These are phyloP conservation scores for Plenodomus tracheiphilus DNA, from an alignment of 2,329 filamentous ascomycete species.

Conservation along the genomic window DNA sequence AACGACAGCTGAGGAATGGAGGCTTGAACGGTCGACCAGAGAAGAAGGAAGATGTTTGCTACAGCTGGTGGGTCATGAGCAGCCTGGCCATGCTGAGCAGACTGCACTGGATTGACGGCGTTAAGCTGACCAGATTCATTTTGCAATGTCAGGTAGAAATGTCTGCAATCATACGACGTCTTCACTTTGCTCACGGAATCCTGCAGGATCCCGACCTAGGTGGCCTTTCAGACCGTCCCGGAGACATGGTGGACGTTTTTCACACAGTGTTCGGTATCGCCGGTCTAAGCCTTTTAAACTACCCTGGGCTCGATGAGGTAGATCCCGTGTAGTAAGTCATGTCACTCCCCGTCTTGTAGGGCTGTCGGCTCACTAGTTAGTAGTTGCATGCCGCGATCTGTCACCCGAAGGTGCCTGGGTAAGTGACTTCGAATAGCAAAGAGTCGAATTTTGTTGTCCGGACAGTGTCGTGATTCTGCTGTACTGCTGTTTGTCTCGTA, in stretches of 20 bases:
- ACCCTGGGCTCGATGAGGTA: slow-evolving; percentile 75
- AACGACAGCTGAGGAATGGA: slow-evolving; percentile 83
- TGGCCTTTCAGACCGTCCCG: slow-evolving; percentile 86
- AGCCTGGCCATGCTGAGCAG: slow-evolving; percentile 87
- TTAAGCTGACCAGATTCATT: slow-evolving; percentile 80
- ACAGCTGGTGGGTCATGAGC: slow-evolving; percentile 98
- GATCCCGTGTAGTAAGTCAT: slow-evolving; percentile 80
- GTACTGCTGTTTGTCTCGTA: neutral
- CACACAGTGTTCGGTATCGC: slow-evolving; percentile 90
- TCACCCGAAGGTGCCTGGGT: slow-evolving; percentile 41
- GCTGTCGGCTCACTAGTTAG: neutral
- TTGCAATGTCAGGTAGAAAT: slow-evolving; percentile 71
- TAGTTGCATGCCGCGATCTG: slow-evolving; percentile 47
- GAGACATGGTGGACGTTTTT: slow-evolving; percentile 96
- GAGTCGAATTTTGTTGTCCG: neutral
- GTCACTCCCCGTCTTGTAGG: neutral
- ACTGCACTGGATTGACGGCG: slow-evolving; percentile 89
- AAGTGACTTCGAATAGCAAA: slow-evolving; percentile 13
- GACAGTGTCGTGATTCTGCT: neutral
- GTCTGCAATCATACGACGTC: neutral
- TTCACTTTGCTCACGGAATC: neutral
- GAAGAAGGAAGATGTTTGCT: slow-evolving; percentile 95
- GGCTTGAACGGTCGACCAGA: slow-evolving; percentile 93
- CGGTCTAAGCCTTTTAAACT: slow-evolving; percentile 81
- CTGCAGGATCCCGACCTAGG: slow-evolving; percentile 74